phyloP scores from a whole-genome alignment of 2,329 filamentous ascomycete species.

The Arthroderma sp. region DNA sequence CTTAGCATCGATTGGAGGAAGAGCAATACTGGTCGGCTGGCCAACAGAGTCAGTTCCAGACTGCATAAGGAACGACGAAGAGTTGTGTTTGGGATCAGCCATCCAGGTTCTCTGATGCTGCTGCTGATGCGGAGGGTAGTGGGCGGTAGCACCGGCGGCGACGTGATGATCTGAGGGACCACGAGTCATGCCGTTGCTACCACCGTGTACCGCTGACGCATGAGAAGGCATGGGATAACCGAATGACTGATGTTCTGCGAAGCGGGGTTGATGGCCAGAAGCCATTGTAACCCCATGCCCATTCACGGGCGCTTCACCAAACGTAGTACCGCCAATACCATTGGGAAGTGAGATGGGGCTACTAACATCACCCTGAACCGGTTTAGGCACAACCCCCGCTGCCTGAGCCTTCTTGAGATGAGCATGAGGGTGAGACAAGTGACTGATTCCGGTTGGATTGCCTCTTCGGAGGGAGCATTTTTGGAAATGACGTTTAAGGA shows the following conservation, averaged over 20 bases:
- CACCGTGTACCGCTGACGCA: background rate
- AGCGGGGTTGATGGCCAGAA: constrained; percentile 25
- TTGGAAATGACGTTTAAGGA: constrained; percentile 96
- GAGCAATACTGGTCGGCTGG: constrained; percentile 34
- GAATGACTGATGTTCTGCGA: constrained; percentile 33
- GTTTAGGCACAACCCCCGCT: constrained; percentile 32
- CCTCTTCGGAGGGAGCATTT: constrained; percentile 96
- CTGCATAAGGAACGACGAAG: constrained; percentile 27
- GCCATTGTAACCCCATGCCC: constrained; percentile 28
- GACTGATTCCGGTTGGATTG: constrained; percentile 87
- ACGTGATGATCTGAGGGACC: constrained; percentile 21
- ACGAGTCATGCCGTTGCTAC: constrained; percentile 32
- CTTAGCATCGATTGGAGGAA: constrained; percentile 30
- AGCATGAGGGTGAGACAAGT: constrained; percentile 83
- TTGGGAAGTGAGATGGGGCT: constrained; percentile 33
- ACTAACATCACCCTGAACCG: constrained; percentile 36
- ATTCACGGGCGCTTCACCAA: constrained; percentile 33
- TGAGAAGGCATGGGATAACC: constrained; percentile 31
- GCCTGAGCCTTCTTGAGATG: constrained; percentile 63
- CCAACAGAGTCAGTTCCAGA: constrained; percentile 30
- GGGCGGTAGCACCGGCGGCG: constrained; percentile 7
- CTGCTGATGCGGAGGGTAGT: constrained; percentile 27
- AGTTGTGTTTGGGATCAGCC: constrained; percentile 34
- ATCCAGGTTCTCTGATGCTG: constrained; percentile 32
- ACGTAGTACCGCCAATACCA: constrained; percentile 33